Conservation (phyloP, 2,329 filamentous ascomycete genomes). For the Paecilomyces formosus region DNA sequence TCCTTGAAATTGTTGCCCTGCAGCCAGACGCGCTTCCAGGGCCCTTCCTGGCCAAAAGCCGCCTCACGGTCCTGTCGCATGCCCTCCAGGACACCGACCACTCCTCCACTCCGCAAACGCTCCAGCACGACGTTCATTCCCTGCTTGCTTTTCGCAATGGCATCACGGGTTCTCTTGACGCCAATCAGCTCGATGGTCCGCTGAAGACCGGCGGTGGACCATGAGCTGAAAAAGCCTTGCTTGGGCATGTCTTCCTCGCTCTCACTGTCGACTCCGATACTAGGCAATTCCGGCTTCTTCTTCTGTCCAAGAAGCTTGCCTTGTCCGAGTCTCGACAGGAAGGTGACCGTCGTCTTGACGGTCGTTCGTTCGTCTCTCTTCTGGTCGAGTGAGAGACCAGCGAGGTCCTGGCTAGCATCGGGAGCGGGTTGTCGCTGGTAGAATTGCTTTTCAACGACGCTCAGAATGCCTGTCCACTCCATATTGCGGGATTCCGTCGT, state of each 20-base stretch:
- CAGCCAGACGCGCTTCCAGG: conserved; percentile 36
- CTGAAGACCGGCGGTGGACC: conserved; percentile 54
- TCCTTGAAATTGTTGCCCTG: conserved; percentile 22
- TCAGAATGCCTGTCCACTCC: conserved; percentile 59
- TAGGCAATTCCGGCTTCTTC: conserved; percentile 31
- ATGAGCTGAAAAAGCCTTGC: conserved; percentile 50
- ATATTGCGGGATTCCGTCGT: conserved; percentile 57
- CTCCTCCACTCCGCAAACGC: conserved; percentile 55
- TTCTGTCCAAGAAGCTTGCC: conserved; percentile 39
- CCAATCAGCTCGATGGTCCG: conserved; percentile 58
- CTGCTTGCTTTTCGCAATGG: conserved; percentile 55
- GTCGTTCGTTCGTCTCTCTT: conserved; percentile 42
- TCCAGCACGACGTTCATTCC: conserved; percentile 62
- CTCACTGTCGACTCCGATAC: conserved; percentile 26
- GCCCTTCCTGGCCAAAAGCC: conserved; percentile 28
- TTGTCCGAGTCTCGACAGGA: conserved; percentile 55
- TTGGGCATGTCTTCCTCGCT: conserved; percentile 47
- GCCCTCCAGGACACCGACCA: conserved; percentile 63
- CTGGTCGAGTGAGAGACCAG: conserved; percentile 28
- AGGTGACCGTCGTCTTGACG: conserved; percentile 55
- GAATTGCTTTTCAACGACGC: conserved; percentile 54
- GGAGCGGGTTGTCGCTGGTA: conserved; percentile 42
- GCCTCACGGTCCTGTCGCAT: conserved; percentile 56
- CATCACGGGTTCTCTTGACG: conserved; percentile 52
- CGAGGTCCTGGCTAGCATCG: conserved; percentile 12